These are phyloP conservation scores for Zhuliangozyma parablackwelliae DNA, from an alignment of 1,139 yeast genomes.

Conservation along the genomic window DNA sequence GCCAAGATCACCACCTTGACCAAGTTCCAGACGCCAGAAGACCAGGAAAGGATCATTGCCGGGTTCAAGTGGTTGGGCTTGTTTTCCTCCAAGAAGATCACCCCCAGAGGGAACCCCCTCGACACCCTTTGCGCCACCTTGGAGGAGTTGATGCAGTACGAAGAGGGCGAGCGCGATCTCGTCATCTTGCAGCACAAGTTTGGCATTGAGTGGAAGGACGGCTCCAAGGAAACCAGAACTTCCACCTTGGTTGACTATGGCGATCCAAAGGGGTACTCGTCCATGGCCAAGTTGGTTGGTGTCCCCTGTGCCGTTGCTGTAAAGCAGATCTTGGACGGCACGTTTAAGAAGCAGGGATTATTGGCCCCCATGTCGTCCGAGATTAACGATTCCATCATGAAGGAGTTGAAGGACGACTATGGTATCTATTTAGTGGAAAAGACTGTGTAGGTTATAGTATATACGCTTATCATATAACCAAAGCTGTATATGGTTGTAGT, in stretches of 20 bases:
- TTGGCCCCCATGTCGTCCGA: slow-evolving; percentile 92
- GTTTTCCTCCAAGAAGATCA: slow-evolving; percentile 69
- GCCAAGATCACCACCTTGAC: slow-evolving; percentile 76
- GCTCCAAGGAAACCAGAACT: slow-evolving; percentile 84
- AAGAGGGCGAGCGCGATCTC: slow-evolving; percentile 90
- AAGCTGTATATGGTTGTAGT: slow-evolving; percentile 1
- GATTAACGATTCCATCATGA: slow-evolving; percentile 85
- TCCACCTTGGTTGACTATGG: slow-evolving; percentile 95
- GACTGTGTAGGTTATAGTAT: slow-evolving; percentile 50
- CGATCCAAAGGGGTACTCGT: slow-evolving; percentile 87
- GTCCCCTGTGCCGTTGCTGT: slow-evolving; percentile 97
- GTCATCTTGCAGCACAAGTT: slow-evolving; percentile 96
- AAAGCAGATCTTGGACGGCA: slow-evolving; percentile 80
- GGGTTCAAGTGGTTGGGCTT: slow-evolving; percentile 95
- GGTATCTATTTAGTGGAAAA: slow-evolving; percentile 87
- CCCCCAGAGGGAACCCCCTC: slow-evolving; percentile 90
- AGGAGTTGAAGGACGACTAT: slow-evolving; percentile 84
- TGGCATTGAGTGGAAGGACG: slow-evolving; percentile 95
- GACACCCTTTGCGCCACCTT: slow-evolving; percentile 96
- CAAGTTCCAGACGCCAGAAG: slow-evolving; percentile 73
- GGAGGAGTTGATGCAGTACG: slow-evolving; percentile 95
- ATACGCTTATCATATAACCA: too few relatives aligned
- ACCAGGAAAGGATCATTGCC: slow-evolving; percentile 77
- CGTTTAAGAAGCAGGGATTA: slow-evolving; percentile 68
- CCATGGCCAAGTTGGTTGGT: slow-evolving; percentile 98